Evolutionary conservation across 371 early-diverging fungal genomes (phyloP), one percentile per base, ranked within the genome.

Genomic region (Capillidium heterosporum): DNA sequence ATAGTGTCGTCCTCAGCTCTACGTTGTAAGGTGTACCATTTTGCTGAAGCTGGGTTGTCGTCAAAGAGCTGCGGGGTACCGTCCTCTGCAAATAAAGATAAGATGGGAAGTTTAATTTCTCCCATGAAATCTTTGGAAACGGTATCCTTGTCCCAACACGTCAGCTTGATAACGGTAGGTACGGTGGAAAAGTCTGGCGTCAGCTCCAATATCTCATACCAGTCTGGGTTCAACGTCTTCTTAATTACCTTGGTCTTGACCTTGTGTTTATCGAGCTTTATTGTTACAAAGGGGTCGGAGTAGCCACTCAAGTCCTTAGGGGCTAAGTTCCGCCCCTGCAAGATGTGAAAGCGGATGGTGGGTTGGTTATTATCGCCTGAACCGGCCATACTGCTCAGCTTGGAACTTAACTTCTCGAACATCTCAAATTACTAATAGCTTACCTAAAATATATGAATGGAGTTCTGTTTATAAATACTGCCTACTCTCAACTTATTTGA

Each of bases 151-250:
- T 76, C 77, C 80, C 81, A 78, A 26, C 81, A 73, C n/a, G 71
- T 74, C 23, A 78, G 61, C 21, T 67, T 61, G 35, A 75, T 61
- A 2, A 66, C 49, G 1, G 63, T 64, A 1, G 77, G 76, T 17
- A 68, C 56, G 24, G 69, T 68, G 40, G 63, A 63, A 13, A 68
- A 61, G 13, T 73, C 65, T 27, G 81, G 49, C 21, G 66, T 65
- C 61, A 85, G 72, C 32, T 83, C 84, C 61, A 84, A 83, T 47
- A 73, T 64, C 7, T 70, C 74, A 57, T 85, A 73, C 90, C 90
- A 89, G 23, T 70, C 74, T 0, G 90, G 90, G 56, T 80, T 75
- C 48, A 89, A 63, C 11, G 73, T 81, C 58, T 82, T 76, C 54
- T 73, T 67, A 52, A 84, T 63, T 4, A 82, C 76, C 24, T 76